A percentile compares a stretch with the other conserved stretches of the same genome.
Evolutionary conservation across 768 basidiomycete genomes (phyloP).

Genomic region (Ramaria rubella): DNA sequence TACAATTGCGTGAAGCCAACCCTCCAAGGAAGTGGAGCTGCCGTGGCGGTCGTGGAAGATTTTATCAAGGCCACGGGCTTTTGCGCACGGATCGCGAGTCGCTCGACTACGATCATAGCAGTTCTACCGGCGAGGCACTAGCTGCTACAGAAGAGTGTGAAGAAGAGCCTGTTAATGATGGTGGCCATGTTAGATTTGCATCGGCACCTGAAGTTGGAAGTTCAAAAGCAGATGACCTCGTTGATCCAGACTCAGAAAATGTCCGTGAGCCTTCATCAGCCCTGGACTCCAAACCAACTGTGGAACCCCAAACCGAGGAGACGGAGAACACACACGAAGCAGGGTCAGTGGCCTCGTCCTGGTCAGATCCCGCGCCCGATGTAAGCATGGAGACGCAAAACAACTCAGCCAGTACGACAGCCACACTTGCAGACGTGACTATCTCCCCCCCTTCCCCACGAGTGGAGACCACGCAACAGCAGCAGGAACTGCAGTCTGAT

Average conservation of each 20-base stretch:
- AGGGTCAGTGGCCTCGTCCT: neutral
- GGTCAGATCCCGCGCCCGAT: neutral
- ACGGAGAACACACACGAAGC: neutral
- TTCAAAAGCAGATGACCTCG: neutral
- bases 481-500: neutral
- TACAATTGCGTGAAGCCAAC: conserved; percentile 67
- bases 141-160: neutral
- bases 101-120: neutral
- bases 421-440: neutral
- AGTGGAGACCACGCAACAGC: neutral
- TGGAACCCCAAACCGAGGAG: no score
- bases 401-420: neutral
- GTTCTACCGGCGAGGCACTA: neutral
- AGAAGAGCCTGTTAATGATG: neutral
- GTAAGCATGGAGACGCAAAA: neutral
- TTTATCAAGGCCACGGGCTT: conserved; percentile 8
- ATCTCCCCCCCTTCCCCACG: neutral
- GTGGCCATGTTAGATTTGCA: conserved; percentile 1
- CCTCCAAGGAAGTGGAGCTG: conserved; percentile 41
- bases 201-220: neutral
- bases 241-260: neutral
- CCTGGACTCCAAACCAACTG: no score
- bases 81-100: neutral
- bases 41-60: conserved; percentile 37
- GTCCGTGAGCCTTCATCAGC: no score